phyloP scores from a whole-genome alignment of 257 asterid genomes.

The Misopates orontium region DNA sequence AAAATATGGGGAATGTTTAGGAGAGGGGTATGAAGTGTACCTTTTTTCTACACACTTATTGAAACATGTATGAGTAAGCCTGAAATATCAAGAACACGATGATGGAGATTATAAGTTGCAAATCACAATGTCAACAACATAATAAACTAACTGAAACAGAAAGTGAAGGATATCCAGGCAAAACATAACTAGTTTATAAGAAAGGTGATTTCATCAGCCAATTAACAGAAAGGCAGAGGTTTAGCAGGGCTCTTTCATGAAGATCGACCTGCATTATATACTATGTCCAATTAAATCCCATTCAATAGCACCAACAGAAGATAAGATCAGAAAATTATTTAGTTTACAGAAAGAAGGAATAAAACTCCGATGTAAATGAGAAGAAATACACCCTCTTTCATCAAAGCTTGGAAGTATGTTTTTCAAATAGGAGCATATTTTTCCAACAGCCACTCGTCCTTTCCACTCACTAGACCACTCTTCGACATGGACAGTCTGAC shows the following conservation, averaged over 20 bases:
- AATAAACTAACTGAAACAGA: background rate
- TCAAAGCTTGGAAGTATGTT: background rate
- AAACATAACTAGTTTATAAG: background rate
- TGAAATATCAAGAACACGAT: conserved; percentile 18
- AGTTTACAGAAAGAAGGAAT: background rate
- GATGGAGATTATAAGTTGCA: background rate
- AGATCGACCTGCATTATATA: background rate
- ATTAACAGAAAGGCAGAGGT: background rate
- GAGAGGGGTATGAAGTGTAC: conserved; percentile 22
- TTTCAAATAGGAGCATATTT: background rate
- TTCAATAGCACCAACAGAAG: background rate
- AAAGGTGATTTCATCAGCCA: background rate
- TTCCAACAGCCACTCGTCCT: background rate
- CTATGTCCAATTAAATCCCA: background rate
- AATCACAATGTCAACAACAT: background rate
- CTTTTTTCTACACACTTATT: conserved; percentile 47
- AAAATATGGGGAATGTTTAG: background rate
- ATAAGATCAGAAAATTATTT: background rate
- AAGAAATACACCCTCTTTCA: background rate
- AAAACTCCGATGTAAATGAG: background rate
- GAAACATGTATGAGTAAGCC: conserved; percentile 47
- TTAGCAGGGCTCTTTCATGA: background rate
- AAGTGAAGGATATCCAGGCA: background rate
- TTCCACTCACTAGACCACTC: background rate
- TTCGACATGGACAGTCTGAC: background rate